Evolutionary conservation across 83 land plant species (phyloP).

Genomic region (Picea abies): DNA sequence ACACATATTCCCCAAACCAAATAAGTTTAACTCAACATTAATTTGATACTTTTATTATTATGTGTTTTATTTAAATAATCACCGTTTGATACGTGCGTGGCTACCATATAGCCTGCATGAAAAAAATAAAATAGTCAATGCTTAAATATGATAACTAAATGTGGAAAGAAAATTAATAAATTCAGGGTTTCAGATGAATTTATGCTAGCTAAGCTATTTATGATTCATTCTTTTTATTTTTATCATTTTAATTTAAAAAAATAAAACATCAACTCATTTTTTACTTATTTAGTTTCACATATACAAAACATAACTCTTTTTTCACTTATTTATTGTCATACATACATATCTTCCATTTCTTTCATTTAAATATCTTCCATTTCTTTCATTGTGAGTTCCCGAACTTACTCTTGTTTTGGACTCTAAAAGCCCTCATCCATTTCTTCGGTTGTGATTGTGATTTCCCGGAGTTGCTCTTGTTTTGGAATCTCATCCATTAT

Average conservation of each 20-base stretch:
- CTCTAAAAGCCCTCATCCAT: too few species aligned
- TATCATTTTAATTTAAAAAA: too few species aligned
- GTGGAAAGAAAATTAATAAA: too few species aligned
- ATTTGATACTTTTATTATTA: background rate
- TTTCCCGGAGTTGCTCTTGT: background rate
- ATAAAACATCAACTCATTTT: too few species aligned
- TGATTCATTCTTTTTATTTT: too few species aligned
- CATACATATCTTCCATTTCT: background rate
- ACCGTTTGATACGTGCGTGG: slow-evolving; percentile 3
- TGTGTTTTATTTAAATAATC: background rate
- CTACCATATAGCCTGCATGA: background rate
- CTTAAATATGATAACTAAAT: background rate
- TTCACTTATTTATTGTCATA: background rate
- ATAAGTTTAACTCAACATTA: background rate
- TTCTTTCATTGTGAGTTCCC: background rate
- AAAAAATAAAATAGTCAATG: slow-evolving; percentile 2
- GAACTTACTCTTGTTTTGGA: too few species aligned
- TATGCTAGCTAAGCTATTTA: too few species aligned
- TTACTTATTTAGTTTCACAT: too few species aligned
- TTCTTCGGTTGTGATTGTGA: too few species aligned
- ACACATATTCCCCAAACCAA: background rate
- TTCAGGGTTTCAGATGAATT: too few species aligned
- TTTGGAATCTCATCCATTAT: background rate
- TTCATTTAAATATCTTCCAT: background rate
- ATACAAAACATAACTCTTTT: too few species aligned